Evolutionary conservation across 2,329 filamentous ascomycete species (phyloP), one percentile per base, ranked within the genome.

Genomic region (Curvularia lunata): DNA sequence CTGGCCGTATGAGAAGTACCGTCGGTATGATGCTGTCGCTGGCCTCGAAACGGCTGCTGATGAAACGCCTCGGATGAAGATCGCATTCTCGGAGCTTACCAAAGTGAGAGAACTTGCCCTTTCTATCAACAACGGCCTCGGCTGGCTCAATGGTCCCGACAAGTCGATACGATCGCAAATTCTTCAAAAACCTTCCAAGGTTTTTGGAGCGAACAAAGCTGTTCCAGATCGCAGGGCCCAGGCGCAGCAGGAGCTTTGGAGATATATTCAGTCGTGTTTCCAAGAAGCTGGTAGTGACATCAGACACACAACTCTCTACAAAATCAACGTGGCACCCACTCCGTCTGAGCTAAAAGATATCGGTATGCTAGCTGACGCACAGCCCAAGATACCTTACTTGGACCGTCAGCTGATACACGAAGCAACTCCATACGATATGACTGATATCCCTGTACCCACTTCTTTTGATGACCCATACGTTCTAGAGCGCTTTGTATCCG

Each of bases 41-140:
- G 82, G 81, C 8, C 79, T 90, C 2, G 88, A 90, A 68, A 78
- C 83, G 50, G 83, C 85, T 9, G 86, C 88, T 4, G 88, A 91
- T 64, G 86, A 88, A 66, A 86, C 83, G 0, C 79, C 81, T 9
- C 82, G 81, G 28, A 87, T 90, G 85, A 85, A 82, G 59, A 78
- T 81, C 32, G 86, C 88, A 3, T 82, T 91, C 54, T 79, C 79
- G 10, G 83, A 82, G 51, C 79, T 90, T 1, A 76, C 70, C 1
- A 79, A 81, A 8, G 83, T 88, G 2, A 80, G 79, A 34, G 86
- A 90, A 59, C 80, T 91, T n/a, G 88, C 85, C 0, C 75, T 91
- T 3, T 89, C 86, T 18, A 82, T 90, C 40, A 86, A 90, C 67
- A 87, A 83, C 54, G 88, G 88, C 9, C 79, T 91, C 37, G 89